Evolutionary conservation across 2,329 filamentous ascomycete species (phyloP).

Genomic region (Aureobasidium sp.): DNA sequence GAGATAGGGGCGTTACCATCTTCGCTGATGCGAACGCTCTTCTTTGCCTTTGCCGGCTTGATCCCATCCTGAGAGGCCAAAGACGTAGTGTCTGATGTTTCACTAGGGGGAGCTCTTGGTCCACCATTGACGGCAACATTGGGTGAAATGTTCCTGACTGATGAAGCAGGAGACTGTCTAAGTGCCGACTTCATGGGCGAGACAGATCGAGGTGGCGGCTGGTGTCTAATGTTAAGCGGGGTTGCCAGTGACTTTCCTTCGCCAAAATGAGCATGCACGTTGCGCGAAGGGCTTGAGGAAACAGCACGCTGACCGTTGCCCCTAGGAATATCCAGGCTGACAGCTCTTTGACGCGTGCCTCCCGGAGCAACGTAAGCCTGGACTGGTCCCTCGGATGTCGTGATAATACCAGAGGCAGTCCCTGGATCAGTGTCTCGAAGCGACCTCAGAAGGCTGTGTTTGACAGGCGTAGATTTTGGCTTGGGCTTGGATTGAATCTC

Average conservation of each 20-base stretch:
- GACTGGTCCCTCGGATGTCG: constrained; percentile 19
- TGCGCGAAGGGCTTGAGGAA: constrained; percentile 52
- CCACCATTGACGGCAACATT: constrained; percentile 30
- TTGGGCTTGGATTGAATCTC: constrained; percentile 4
- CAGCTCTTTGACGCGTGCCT: constrained; percentile 18
- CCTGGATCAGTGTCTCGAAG: not conserved
- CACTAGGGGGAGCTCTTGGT: constrained; percentile 46
- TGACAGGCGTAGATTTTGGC: not conserved
- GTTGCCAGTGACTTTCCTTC: constrained; percentile 45
- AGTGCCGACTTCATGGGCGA: constrained; percentile 72
- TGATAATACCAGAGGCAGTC: constrained; percentile 9
- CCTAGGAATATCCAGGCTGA: constrained; percentile 25
- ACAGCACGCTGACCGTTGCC: constrained; percentile 19
- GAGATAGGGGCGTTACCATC: constrained; percentile 51
- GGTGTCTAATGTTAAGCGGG: constrained; percentile 51
- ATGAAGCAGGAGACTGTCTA: constrained; percentile 54
- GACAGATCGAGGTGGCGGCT: constrained; percentile 60
- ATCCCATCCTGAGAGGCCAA: constrained; percentile 26
- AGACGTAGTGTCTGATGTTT: constrained; percentile 50
- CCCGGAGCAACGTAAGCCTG: constrained; percentile 18
- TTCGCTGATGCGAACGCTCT: constrained; percentile 62
- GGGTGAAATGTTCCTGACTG: constrained; percentile 33
- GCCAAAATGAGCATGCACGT: constrained; percentile 55
- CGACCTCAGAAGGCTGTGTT: not conserved
- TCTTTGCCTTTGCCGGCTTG: constrained; percentile 41